Base-by-base conservation (phyloP, 2,329 filamentous ascomycete genomes). In the Harringtonia lauricola region DNA sequence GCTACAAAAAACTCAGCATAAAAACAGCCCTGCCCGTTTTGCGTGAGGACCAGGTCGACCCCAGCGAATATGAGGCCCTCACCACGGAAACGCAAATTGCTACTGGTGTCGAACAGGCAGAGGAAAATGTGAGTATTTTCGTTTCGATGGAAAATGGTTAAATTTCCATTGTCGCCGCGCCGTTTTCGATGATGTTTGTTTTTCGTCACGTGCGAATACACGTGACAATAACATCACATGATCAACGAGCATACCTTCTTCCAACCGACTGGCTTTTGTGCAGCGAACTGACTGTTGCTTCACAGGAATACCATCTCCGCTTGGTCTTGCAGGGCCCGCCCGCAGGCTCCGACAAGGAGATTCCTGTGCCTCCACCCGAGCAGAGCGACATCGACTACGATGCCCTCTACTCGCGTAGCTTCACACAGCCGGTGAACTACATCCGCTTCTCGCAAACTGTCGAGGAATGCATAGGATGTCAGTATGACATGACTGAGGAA, bases 361-460 rank as follows among this genome's bases (percentile, higher is more conserved):
- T 82, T 50, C 78, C 78, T 29, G 78, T 81, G 17, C 78, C 78
- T 49, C 78, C 78, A 54, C 75, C 78, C 14, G 63, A 79, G 57
- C 69, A 79, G 64, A 79, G 74, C 55, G 70, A 52, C 38, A 66
- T 90, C 64, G 77, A 86, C 64, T 98, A 95, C 81, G 86, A 94
- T 64, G 77, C 83, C 56, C 76, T 95, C 55, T 96, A 96, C 60
- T 77, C 83, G 40, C 79, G 76, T 51, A 69, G 71, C 46, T 95
- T 90, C 65, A 76, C 81, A 56, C 83, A 94, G 62, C 88, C 92
- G 42, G 80, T 82, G 49, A 92, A 89, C 49, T 96, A 96, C 65
- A 95, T 98, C 60, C 87, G 90, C 52, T 96, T 94, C 67, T 96
- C 92, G 51, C 90, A 94, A 53, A 98, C 92, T 3, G 90, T 98